These are phyloP conservation scores for Trichoderma semiorbis DNA, from an alignment of 2,329 filamentous ascomycete species.

Conservation along the genomic window DNA sequence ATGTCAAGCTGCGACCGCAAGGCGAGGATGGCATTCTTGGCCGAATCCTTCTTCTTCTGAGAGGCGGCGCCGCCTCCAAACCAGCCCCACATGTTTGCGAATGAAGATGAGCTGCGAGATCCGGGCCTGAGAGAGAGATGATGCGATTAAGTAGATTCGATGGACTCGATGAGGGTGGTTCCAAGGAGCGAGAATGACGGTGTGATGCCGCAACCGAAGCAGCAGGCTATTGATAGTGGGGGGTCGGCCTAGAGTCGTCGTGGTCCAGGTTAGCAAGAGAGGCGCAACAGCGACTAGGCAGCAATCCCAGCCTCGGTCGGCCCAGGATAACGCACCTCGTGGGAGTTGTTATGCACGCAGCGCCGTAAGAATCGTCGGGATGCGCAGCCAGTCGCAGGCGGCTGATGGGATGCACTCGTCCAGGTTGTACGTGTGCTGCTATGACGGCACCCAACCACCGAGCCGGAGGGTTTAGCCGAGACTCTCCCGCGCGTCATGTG, in stretches of 20 bases:
- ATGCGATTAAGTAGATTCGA: not conserved
- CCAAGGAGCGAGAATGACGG: conserved; percentile 11
- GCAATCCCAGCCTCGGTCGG: not conserved
- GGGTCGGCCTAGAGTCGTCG: conserved; percentile 17
- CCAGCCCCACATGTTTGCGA: conserved; percentile 70
- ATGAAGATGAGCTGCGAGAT: conserved; percentile 5
- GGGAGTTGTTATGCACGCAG: not conserved
- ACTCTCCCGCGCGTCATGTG: conserved; percentile 17
- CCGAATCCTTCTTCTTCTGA: conserved; percentile 85
- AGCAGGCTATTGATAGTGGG: conserved; percentile 17
- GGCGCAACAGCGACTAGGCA: conserved; percentile 12
- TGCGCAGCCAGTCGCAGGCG: conserved; percentile 17
- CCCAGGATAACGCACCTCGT: not conserved
- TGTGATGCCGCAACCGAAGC: conserved; percentile 16
- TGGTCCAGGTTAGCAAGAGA: not conserved
- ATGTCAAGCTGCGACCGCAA: conserved; percentile 90
- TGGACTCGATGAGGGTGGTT: not conserved
- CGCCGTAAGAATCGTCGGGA: conserved; percentile 4
- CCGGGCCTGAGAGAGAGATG: not conserved
- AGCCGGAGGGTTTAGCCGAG: conserved; percentile 11
- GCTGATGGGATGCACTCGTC: conserved; percentile 17
- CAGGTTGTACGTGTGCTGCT: conserved; percentile 12
- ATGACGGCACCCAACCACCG: conserved; percentile 18
- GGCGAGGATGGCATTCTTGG: conserved; percentile 92
- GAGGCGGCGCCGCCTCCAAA: conserved; percentile 74